Evolutionary conservation across 2,329 filamentous ascomycete species (phyloP), one percentile per base, ranked within the genome.

Genomic region (Colletotrichum lindemuthianum): DNA sequence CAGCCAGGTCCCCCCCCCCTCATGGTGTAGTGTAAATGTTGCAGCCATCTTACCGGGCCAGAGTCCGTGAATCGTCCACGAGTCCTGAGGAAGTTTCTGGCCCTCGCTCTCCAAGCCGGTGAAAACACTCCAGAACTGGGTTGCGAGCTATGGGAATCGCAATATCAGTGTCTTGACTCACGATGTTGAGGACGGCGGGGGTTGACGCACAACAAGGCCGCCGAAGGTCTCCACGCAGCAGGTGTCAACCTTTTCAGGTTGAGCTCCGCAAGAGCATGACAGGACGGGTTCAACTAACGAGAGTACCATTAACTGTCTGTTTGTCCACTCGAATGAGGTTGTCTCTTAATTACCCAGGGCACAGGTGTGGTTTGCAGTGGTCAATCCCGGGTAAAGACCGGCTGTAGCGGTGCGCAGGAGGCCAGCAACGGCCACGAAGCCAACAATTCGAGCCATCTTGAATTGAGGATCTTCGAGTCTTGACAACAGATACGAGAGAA

Each of bases 191-290:
- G 6, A 24, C 15, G 15, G 8, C 41, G 37, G 34, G 7, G n/a
- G 33, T 34, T 16, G 33, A 70, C 75, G 66, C 69, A 80, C 76
- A 37, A 90, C 71, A 6, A 90, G 79, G 4, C 88, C 88, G 34
- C 88, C 88, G 69, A 79, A 90, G 0, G 88, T 90, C 77, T 90
- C 88, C 13, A 81, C 81, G 70, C 88, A 90, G 80, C 88, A 90
- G 1, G 84, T 84, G 70, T 90, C 87, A 39, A 86, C 83, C 57
- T 78, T 72, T 39, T 70, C 74, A 1, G 78, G 79, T 32, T 76
- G 74, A 6, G 82, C 84, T 2, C 75, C 71, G 16, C 74, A 69
- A 1, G 82, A 84, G 75, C 85, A 87, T 2, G 84, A 87, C 37
- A 84, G 76, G 12, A 77, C 68, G 1, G 74, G 72, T 24, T 71